Conservation (phyloP, 371 early-diverging fungal genomes). For the Thermomucor indicae-seudaticae region DNA sequence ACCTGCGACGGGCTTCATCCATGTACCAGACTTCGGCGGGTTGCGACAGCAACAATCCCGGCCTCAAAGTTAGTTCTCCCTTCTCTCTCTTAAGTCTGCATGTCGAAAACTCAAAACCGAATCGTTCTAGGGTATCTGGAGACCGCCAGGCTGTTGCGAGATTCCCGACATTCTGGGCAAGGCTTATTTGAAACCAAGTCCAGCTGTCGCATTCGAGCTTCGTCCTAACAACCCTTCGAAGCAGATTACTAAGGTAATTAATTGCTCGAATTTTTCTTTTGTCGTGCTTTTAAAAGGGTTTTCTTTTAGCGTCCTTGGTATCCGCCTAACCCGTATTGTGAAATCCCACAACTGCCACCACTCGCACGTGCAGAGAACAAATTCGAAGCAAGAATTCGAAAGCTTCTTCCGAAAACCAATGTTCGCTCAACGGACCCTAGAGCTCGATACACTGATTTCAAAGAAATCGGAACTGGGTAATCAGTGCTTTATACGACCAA, state of each 20-base stretch:
- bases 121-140: too few species aligned
- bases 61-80: too few species aligned
- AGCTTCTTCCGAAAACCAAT: conserved; percentile 33
- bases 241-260: conserved; percentile 32
- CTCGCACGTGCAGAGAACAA: conserved; percentile 21
- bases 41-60: too few species aligned
- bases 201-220: conserved; percentile 14
- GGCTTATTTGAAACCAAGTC: conserved; percentile 26
- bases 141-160: conserved; percentile 41
- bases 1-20: too few species aligned
- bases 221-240: conserved; percentile 29
- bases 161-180: conserved; percentile 43
- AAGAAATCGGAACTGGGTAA: conserved; percentile 52
- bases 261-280: neutral
- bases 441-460: conserved; percentile 34
- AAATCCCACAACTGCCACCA: conserved; percentile 32
- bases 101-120: too few species aligned
- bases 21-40: too few species aligned
- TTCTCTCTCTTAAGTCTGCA: too few species aligned
- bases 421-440: conserved; percentile 32
- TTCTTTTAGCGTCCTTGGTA: conserved; percentile 40
- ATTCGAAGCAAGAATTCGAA: conserved; percentile 35
- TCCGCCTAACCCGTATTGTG: conserved; percentile 38
- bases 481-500: neutral
- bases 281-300: neutral